Base-by-base conservation (phyloP, 371 early-diverging fungal species). In the Mortierella sp. region DNA sequence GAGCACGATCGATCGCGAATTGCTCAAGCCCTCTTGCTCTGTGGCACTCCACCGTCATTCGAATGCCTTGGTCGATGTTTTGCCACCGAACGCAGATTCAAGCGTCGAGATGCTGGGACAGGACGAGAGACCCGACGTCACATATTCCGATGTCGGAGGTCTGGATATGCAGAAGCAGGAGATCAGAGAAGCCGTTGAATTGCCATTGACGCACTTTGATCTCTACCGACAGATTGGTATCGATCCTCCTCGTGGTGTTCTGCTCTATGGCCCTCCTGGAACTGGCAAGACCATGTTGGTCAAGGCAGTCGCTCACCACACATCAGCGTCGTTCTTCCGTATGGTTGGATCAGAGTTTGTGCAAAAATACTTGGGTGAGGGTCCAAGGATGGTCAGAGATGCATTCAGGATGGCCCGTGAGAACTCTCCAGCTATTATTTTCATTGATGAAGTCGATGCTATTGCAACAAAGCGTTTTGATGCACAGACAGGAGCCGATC, bases 391-490 rank as follows among this genome's bases (percentile, higher is more conserved):
- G 96, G 99, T 99, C 9, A 92, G 99, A 69, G 99, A 99, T 80
- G 95, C 99, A 24, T 99, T 99, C 90, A 88, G 98, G 61, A 81
- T 99, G 58, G 99, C 99, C 2, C 91, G 99, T 49, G 97, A 97
- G 79, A 98, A 99, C 81, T 95, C 99, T 14, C 99, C 99, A n/a
- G 89, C 98, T 5, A 99, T 99, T 66, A 97, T 99, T 65, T 99
- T 99, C 80, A 99, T 99, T 81, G 99, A 99, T 86, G 99, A 99
- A 85, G 94, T 99, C 63, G 99, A 99, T 87, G 97, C 99, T 30
- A 99, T 98, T 80, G 99, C 98, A 26, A 98, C 99, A 27, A 99
- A 98, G 83, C 94, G 99, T 79, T 99, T 98, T 73, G 99, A 99
- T 88, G 99, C 99, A 8, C 98, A 99, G 79, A 99, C 99, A 1